Evolutionary conservation across 1,139 yeast genomes (phyloP).

Genomic region (Pneumocystis sp.): DNA sequence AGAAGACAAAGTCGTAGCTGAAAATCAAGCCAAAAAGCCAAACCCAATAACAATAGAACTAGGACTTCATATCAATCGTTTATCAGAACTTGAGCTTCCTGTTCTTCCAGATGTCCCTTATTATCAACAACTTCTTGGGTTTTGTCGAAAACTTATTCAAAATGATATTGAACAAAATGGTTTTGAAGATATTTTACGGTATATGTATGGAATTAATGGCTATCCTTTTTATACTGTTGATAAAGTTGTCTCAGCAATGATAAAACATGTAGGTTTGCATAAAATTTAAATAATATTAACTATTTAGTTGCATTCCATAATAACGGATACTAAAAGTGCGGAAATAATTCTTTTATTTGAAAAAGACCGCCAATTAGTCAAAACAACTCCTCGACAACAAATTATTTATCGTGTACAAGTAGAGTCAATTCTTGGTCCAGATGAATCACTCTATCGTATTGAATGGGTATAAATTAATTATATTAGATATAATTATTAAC

Average conservation of each 20-base stretch:
- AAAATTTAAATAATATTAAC: background rate
- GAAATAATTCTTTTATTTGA: constrained; percentile 74
- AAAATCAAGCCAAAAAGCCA: constrained; percentile 35
- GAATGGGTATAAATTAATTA: constrained; percentile 31
- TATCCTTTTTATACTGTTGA: constrained; percentile 86
- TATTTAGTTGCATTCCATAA: constrained; percentile 43
- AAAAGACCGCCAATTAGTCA: constrained; percentile 47
- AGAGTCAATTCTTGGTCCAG: constrained; percentile 61
- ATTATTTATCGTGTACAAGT: constrained; percentile 81
- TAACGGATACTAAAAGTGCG: constrained; percentile 68
- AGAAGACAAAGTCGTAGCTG: constrained; percentile 57
- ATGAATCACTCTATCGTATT: constrained; percentile 86
- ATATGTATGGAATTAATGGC: constrained; percentile 86
- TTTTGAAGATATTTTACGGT: constrained; percentile 91
- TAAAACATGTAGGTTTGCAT: constrained; percentile 39
- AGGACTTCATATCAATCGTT: constrained; percentile 64
- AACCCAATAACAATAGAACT: constrained; percentile 84
- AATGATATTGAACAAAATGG: constrained; percentile 89
- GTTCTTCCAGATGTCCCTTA: constrained; percentile 43
- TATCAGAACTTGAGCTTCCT: constrained; percentile 64
- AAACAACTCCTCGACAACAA: constrained; percentile 62
- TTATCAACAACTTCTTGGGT: constrained; percentile 56
- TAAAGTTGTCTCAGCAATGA: constrained; percentile 77
- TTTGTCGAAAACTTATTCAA: constrained; percentile 66
- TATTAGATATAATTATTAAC: background rate